Conservation (phyloP, 805 yeast genomes). For the Blastobotrys muscicola region DNA sequence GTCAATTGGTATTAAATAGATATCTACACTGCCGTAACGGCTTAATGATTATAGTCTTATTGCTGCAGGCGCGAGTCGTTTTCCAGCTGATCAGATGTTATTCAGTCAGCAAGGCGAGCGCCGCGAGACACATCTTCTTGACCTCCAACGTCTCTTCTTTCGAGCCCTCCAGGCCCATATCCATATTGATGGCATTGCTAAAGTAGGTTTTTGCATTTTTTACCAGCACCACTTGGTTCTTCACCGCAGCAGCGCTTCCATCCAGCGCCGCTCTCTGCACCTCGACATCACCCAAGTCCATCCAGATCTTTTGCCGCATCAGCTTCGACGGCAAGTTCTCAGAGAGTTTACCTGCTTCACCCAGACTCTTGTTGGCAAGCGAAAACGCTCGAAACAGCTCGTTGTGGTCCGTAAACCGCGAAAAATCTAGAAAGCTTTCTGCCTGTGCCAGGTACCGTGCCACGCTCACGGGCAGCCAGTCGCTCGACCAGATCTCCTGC, state of each 20-base stretch:
- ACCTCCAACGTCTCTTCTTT: slow-evolving; percentile 11
- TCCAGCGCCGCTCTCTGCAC: slow-evolving; percentile 15
- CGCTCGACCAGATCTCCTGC: slow-evolving; percentile 3
- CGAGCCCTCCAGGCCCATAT: slow-evolving; percentile 5
- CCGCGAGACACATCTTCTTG: too few species aligned
- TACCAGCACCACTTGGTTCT: slow-evolving; percentile 14
- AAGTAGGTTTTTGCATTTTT: slow-evolving; percentile 19
- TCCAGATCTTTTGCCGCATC: slow-evolving; percentile 13
- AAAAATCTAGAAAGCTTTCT: slow-evolving; percentile 17
- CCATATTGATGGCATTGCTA: slow-evolving; percentile 16
- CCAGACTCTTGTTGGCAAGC: background rate
- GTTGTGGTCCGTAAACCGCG: slow-evolving; percentile 3
- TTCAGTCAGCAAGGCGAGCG: too few species aligned
- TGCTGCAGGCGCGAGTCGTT: too few species aligned
- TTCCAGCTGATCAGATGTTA: too few species aligned
- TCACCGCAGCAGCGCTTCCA: slow-evolving; percentile 11
- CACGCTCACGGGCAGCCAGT: slow-evolving; percentile 8
- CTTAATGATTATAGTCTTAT: too few species aligned
- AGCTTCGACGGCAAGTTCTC: slow-evolving; percentile 1
- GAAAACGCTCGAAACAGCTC: too few species aligned
- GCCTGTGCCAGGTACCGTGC: slow-evolving; percentile 19
- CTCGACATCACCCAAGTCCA: slow-evolving; percentile 20
- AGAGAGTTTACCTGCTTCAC: too few species aligned
- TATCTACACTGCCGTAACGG: too few species aligned
- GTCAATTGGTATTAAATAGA: too few species aligned